Conservation (phyloP, 1,284 basidiomycete species). For the Vanrija sp. region DNA sequence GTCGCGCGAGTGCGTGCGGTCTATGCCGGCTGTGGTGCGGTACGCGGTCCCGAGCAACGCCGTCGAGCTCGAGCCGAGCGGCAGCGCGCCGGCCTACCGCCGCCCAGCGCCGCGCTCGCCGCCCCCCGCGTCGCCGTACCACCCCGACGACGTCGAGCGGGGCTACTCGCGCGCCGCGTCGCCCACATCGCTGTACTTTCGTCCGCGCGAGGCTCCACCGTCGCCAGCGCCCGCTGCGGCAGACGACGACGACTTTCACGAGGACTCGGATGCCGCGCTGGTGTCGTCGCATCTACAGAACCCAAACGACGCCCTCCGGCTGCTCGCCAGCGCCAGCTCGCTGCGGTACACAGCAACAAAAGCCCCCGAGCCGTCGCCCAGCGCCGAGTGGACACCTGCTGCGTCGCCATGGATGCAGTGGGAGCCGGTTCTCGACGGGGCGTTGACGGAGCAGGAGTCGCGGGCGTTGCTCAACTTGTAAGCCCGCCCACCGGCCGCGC, state of each 20-base stretch:
- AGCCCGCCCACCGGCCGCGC: neutral
- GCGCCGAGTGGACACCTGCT: neutral
- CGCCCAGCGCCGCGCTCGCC: too few species aligned
- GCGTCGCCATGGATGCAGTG: neutral
- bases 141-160: too few species aligned
- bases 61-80: neutral
- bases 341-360: slow-evolving; percentile 1
- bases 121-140: neutral
- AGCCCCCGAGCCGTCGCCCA: too few species aligned
- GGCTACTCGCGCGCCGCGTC: too few species aligned
- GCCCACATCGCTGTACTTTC: too few species aligned
- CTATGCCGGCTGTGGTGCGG: slow-evolving; percentile 4
- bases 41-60: neutral
- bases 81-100: neutral
- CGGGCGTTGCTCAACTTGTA: slow-evolving; percentile 7
- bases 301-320: slow-evolving; percentile 10
- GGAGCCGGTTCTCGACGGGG: neutral
- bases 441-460: slow-evolving; percentile 4
- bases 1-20: slow-evolving; percentile 9
- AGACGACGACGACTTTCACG: slow-evolving; percentile 2
- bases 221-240: neutral
- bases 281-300: slow-evolving; percentile 10
- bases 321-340: slow-evolving; percentile 8
- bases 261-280: slow-evolving; percentile 2
- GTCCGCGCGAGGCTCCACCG: too few species aligned